phyloP scores from a whole-genome alignment of 2,329 filamentous ascomycete species.

The Ploettnerulaceae sp. region DNA sequence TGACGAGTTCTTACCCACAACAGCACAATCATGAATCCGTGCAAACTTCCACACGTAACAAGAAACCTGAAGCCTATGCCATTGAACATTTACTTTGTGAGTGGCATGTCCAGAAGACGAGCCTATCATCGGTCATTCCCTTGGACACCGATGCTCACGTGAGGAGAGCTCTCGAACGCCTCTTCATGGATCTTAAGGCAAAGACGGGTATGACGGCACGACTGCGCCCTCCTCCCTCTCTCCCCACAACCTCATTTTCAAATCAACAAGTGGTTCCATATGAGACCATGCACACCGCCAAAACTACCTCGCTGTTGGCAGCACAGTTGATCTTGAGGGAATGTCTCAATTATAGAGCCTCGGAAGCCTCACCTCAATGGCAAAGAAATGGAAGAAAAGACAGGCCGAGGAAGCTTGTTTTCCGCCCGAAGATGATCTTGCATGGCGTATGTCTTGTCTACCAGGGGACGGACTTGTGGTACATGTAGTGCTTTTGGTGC shows the following conservation, averaged over 20 bases:
- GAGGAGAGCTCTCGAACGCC: too few relatives aligned
- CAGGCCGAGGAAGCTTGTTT: not conserved
- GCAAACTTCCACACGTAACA: too few relatives aligned
- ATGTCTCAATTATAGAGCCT: too few relatives aligned
- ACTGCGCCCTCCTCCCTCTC: not conserved
- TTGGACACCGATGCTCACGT: too few relatives aligned
- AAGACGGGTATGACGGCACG: constrained; percentile 9
- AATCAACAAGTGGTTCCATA: not conserved
- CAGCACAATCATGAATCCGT: too few relatives aligned
- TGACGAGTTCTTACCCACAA: too few relatives aligned
- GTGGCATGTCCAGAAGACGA: too few relatives aligned
- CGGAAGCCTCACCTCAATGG: not conserved
- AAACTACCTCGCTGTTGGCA: too few relatives aligned
- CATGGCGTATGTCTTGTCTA: not conserved
- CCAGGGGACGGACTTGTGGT: not conserved
- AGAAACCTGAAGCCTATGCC: too few relatives aligned
- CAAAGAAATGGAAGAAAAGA: not conserved
- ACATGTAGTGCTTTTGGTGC: not conserved
- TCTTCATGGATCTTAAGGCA: not conserved
- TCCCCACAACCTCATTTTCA: not conserved
- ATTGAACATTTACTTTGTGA: too few relatives aligned
- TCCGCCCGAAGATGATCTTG: not conserved
- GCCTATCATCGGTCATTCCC: too few relatives aligned
- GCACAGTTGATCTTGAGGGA: too few relatives aligned
- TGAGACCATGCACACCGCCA: constrained; percentile 3